A percentile compares a stretch with the other conserved stretches of the same genome.
Conservation (phyloP, 805 yeast species). For the Candida hungchunana region DNA sequence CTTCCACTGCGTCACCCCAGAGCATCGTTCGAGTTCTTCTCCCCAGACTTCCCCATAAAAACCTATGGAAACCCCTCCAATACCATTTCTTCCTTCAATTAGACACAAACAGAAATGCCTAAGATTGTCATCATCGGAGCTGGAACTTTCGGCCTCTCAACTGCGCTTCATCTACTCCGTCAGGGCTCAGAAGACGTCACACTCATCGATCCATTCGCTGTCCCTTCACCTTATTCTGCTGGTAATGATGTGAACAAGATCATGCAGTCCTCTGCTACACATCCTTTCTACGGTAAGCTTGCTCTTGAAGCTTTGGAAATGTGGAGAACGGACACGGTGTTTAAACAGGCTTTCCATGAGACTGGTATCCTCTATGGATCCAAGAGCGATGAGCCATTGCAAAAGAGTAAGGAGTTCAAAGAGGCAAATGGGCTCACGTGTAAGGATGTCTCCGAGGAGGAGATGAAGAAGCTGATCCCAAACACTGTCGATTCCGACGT, state of each 20-base stretch:
- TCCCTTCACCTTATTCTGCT: constrained; percentile 37
- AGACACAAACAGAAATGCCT: too few relatives aligned
- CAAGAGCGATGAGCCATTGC: constrained; percentile 9
- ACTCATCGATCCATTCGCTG: constrained; percentile 29
- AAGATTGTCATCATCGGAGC: constrained; percentile 37
- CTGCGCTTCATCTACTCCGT: constrained; percentile 34
- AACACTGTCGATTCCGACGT: constrained; percentile 7
- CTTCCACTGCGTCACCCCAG: too few relatives aligned
- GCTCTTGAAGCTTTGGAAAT: constrained; percentile 32
- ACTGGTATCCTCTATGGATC: constrained; percentile 31
- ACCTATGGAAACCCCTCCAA: too few relatives aligned
- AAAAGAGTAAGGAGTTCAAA: constrained; percentile 13
- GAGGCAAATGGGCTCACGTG: constrained; percentile 6
- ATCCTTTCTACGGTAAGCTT: constrained; percentile 21
- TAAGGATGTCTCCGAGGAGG: constrained; percentile 7
- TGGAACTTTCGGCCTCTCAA: constrained; percentile 42
- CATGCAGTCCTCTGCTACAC: constrained; percentile 25
- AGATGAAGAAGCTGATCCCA: constrained; percentile 9
- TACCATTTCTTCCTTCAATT: too few relatives aligned
- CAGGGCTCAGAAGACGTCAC: constrained; percentile 31
- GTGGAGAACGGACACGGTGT: constrained; percentile 32
- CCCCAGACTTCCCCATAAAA: too few relatives aligned
- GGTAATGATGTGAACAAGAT: constrained; percentile 41
- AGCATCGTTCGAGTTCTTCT: too few relatives aligned
- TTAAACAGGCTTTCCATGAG: constrained; percentile 29